Evolutionary conservation across 2,329 filamentous ascomycete genomes (phyloP).

Genomic region (Fusarium tricinctum): DNA sequence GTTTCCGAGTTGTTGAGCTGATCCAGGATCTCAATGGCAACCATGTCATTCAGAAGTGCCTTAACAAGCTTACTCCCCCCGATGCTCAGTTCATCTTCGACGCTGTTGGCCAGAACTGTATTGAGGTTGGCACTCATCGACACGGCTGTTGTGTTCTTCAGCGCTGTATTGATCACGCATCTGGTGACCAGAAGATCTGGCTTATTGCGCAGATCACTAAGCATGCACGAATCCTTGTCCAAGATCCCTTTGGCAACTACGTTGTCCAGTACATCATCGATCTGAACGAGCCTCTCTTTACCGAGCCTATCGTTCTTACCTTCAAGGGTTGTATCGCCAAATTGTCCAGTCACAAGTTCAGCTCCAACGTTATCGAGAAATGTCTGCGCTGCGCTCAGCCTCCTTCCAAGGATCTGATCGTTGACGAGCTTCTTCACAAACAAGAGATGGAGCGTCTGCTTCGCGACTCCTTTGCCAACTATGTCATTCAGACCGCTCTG

Average conservation of each 20-base stretch:
- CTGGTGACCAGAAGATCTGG: slow-evolving; percentile 87
- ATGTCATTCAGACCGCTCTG: slow-evolving; percentile 96
- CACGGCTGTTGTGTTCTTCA: slow-evolving; percentile 98
- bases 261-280: slow-evolving; percentile 99
- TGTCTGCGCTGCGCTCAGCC: slow-evolving; percentile 86
- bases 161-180: slow-evolving; percentile 97
- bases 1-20: slow-evolving; percentile 87
- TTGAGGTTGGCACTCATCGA: slow-evolving; percentile 94
- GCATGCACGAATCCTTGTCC: slow-evolving; percentile 89
- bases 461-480: slow-evolving; percentile 95
- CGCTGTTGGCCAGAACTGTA: slow-evolving; percentile 87
- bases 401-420: slow-evolving; percentile 82
- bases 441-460: slow-evolving; percentile 89
- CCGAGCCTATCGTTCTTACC: slow-evolving; percentile 85
- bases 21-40: slow-evolving; percentile 99
- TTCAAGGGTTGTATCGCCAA: slow-evolving; percentile 80
- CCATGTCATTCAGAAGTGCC: slow-evolving; percentile 98
- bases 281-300: slow-evolving; percentile 88
- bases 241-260: slow-evolving; percentile 98
- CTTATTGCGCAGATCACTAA: slow-evolving; percentile 89
- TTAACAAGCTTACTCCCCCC: slow-evolving; percentile 88
- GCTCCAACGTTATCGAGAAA: slow-evolving; percentile 99
- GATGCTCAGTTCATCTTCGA: slow-evolving; percentile 98
- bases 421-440: slow-evolving; percentile 81
- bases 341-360: slow-evolving; percentile 96